A percentile compares a stretch with the other conserved stretches of the same genome.
These are phyloP conservation scores for Pelargonium citronellum DNA, from an alignment of 441 rosid species.

Conservation along the genomic window DNA sequence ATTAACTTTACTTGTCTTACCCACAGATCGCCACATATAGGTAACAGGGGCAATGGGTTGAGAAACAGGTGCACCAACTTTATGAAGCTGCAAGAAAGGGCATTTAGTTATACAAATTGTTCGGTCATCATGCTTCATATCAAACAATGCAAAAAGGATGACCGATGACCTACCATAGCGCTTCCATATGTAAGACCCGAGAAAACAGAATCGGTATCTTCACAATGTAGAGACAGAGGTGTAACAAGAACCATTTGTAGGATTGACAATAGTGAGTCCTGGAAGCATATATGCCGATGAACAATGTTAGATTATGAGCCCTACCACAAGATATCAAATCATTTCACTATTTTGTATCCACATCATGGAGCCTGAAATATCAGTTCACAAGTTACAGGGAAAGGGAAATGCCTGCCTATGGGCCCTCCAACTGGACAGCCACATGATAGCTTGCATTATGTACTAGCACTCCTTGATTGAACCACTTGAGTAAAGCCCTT, in stretches of 20 bases:
- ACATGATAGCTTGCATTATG: constrained; percentile 83
- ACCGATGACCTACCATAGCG: constrained; percentile 53
- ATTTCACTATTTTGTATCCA: background rate
- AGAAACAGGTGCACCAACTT: constrained; percentile 48
- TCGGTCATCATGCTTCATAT: background rate
- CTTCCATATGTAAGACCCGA: constrained; percentile 52
- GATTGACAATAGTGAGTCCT: constrained; percentile 55
- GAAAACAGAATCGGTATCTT: constrained; percentile 38
- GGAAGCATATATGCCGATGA: constrained; percentile 17
- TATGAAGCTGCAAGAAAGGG: constrained; percentile 52
- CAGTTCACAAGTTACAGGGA: constrained; percentile 15
- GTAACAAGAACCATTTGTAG: constrained; percentile 52
- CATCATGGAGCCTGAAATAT: background rate
- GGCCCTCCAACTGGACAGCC: constrained; percentile 79
- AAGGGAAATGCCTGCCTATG: constrained; percentile 54
- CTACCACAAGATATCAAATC: background rate
- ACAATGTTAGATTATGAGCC: background rate
- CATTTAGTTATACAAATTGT: constrained; percentile 1
- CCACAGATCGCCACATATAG: constrained; percentile 68
- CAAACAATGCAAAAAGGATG: constrained; percentile 8
- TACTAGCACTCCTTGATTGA: constrained; percentile 53
- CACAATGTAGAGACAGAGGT: constrained; percentile 37
- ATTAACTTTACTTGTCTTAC: constrained; percentile 23
- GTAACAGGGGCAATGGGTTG: constrained; percentile 61
- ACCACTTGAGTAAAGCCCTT: constrained; percentile 77